Evolutionary conservation across 2,329 filamentous ascomycete species (phyloP), one percentile per base, ranked within the genome.

Genomic region (Niveomyces coronatus): DNA sequence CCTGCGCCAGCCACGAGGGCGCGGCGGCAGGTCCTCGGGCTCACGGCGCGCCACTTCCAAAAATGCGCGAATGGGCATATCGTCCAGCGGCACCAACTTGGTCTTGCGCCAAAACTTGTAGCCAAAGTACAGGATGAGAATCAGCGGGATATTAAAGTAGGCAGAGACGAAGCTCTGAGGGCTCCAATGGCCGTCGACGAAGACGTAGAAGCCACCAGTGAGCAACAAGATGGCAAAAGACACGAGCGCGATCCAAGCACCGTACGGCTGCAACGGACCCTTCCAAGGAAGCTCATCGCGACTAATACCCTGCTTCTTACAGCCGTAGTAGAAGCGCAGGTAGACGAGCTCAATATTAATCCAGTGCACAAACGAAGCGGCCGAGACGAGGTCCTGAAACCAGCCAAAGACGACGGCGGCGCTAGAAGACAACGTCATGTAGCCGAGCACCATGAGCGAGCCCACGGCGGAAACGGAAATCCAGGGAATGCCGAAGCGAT

Each of bases 161-260:
- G 54, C 62, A 2, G 69, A 65, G n/a, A 75, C 43, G 48, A 86
- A 86, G 46, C 61, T 64, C 14, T 67, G 64, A 0, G 67, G 66
- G 23, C 62, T 70, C 71, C 76, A 85, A 13, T 74, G 61, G 13
- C 63, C 60, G 0, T 75, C 70, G 56, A 76, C 78, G 56, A 85
- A 85, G 22, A 79, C 71, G 31, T 74, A 68, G 54, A 84, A 85
- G 2, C 79, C 81, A 50, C 83, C 83, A 47, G 81, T 76, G 8
- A 85, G 55, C 4, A 67, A 68, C 13, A 85, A 59, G 27, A 80
- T 56, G 1, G 54, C 53, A 44, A 82, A 68, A 15, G 70, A 53
- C 9, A 68, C 54, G 6, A 84, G 65, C 11, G 67, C 66, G 35
- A 70, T 54, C 50, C 67, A 81, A 0, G 78, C 70, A 8, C 71